phyloP scores from a whole-genome alignment of 2,329 filamentous ascomycete genomes.

The Sarocladiaceae sp. region DNA sequence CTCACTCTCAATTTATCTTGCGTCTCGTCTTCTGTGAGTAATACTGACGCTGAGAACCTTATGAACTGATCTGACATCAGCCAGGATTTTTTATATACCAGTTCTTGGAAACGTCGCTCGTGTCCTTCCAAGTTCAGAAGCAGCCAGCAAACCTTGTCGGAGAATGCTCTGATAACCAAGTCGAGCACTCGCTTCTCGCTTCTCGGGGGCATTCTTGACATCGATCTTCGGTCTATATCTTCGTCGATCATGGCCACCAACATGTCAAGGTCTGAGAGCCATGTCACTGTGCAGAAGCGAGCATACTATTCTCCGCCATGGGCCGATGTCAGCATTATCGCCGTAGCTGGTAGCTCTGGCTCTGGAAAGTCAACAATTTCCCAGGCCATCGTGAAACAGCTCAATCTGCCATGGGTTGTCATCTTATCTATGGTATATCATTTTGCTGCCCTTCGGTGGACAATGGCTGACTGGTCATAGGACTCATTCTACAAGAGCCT shows the following conservation, averaged over 20 bases:
- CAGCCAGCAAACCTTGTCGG: background rate
- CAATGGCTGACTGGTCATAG: slow-evolving; percentile 37
- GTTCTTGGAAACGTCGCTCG: background rate
- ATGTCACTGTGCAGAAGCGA: slow-evolving; percentile 49
- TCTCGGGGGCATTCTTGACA: background rate
- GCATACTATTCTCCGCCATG: slow-evolving; percentile 90
- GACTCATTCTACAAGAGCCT: slow-evolving; percentile 97
- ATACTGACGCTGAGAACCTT: background rate
- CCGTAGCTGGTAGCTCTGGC: slow-evolving; percentile 90
- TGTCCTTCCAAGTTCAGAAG: background rate
- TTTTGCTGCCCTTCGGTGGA: background rate
- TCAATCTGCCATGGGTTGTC: slow-evolving; percentile 96
- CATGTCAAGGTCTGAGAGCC: slow-evolving; percentile 31
- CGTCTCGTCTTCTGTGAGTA: background rate
- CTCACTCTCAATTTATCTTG: background rate
- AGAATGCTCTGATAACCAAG: slow-evolving; percentile 8
- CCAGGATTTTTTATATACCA: background rate
- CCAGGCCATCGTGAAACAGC: slow-evolving; percentile 80
- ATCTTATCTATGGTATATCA: slow-evolving; percentile 84
- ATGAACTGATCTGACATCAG: no score
- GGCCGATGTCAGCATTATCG: slow-evolving; percentile 95
- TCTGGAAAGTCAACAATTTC: slow-evolving; percentile 93
- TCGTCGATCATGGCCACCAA: background rate
- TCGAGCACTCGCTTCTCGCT: background rate
- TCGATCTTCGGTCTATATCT: background rate